Evolutionary conservation across 75 land plant species (phyloP).

Genomic region (Selaginella tamariscina): DNA sequence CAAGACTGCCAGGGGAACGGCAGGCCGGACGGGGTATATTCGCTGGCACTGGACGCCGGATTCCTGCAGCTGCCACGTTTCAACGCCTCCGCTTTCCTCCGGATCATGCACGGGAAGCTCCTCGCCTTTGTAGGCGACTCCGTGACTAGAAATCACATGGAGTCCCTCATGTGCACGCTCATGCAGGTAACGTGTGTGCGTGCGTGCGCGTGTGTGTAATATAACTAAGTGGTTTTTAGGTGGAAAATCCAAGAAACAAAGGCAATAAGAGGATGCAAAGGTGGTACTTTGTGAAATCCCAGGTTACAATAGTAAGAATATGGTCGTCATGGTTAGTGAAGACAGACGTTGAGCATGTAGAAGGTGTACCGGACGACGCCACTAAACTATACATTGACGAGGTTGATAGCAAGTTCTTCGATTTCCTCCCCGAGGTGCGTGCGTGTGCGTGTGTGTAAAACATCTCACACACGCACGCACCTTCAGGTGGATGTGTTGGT

Average conservation of each 20-base stretch:
- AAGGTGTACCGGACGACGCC: slow-evolving; percentile 35
- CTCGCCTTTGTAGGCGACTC: slow-evolving; percentile 67
- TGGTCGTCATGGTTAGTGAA: background rate
- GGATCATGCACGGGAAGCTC: slow-evolving; percentile 73
- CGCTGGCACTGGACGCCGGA: slow-evolving; percentile 67
- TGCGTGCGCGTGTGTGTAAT: too few species aligned
- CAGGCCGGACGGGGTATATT: slow-evolving; percentile 67
- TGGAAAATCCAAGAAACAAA: background rate
- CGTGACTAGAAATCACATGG: slow-evolving; percentile 54
- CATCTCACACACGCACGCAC: too few species aligned
- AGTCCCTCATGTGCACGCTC: slow-evolving; percentile 66
- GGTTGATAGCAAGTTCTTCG: slow-evolving; percentile 50
- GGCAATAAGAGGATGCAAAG: slow-evolving; percentile 12
- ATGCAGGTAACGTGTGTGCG: too few species aligned
- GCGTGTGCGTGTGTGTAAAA: too few species aligned
- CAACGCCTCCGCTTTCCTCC: slow-evolving; percentile 52
- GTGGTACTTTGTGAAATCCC: background rate
- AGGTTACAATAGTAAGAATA: background rate
- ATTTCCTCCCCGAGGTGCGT: slow-evolving; percentile 30
- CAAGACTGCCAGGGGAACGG: slow-evolving; percentile 89
- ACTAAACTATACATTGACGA: slow-evolving; percentile 55
- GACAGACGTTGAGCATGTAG: background rate
- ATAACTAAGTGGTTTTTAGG: too few species aligned
- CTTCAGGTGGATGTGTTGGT: slow-evolving; percentile 77
- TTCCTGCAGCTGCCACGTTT: slow-evolving; percentile 62